phyloP scores from a whole-genome alignment of 2,329 filamentous ascomycete genomes.

The Fulvia fulva region DNA sequence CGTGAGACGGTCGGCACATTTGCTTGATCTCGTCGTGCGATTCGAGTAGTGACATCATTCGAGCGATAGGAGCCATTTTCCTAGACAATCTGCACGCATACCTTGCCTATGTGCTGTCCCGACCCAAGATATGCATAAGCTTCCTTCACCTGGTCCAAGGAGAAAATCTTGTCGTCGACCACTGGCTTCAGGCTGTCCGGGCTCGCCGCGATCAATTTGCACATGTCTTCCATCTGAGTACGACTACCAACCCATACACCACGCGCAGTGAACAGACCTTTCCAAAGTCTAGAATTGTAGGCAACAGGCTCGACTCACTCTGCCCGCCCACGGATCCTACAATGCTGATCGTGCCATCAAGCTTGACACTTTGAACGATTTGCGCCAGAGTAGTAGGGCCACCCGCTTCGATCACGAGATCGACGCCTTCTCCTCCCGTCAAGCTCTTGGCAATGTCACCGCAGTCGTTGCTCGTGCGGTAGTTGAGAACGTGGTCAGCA shows the following conservation, averaged over 20 bases:
- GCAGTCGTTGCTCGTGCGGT: slow-evolving; percentile 51
- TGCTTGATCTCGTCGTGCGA: background rate
- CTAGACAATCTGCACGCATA: background rate
- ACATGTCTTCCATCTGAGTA: background rate
- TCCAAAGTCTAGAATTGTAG: background rate
- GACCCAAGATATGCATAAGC: background rate
- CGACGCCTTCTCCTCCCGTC: slow-evolving; percentile 54
- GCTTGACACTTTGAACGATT: background rate
- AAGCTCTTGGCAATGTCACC: slow-evolving; percentile 51
- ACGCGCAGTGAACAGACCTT: no score
- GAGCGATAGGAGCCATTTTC: no score
- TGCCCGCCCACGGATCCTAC: background rate
- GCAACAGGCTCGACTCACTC: no score
- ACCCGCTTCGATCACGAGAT: slow-evolving; percentile 50
- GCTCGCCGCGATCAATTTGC: background rate
- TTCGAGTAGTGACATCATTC: no score
- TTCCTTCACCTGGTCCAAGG: background rate
- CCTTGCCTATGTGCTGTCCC: background rate
- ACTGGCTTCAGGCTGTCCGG: background rate
- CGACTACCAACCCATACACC: no score
- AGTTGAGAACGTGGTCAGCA: slow-evolving; percentile 56
- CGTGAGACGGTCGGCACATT: background rate
- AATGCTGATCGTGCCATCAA: background rate
- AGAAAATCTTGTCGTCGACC: background rate
- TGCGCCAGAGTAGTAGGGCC: background rate